Percentiles rank a stretch among this genome's conserved stretches.
phyloP scores from a whole-genome alignment of 2,329 filamentous ascomycete genomes.

The Fusarium fujikuroi region DNA sequence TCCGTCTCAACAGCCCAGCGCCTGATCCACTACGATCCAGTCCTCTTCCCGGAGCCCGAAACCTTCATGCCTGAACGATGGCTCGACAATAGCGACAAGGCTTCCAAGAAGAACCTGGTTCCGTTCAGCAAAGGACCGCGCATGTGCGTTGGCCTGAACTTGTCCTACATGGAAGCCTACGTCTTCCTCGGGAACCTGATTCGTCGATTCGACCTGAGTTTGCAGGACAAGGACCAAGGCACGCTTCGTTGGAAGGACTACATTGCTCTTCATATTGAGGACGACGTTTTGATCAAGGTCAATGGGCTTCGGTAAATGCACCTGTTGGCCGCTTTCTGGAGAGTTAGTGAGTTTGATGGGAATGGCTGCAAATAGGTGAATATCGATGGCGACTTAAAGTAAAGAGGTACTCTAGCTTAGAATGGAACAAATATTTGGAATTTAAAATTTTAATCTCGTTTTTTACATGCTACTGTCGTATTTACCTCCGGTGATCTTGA shows the following conservation, averaged over 20 bases:
- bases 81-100: neutral
- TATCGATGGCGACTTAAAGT: neutral
- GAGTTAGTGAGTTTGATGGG: neutral
- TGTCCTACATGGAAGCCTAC: neutral
- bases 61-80: neutral
- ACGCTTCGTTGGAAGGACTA: neutral
- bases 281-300: neutral
- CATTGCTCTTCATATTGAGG: neutral
- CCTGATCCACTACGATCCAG: neutral
- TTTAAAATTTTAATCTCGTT: rapidly evolving
- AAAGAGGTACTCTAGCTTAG: neutral
- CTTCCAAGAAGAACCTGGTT: neutral
- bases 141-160: neutral
- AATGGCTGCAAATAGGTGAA: neutral
- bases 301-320: neutral
- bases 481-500: neutral
- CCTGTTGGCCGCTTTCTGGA: too few species aligned
- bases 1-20: neutral
- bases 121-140: neutral
- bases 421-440: neutral
- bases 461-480: neutral
- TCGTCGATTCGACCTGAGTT: neutral
- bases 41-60: neutral
- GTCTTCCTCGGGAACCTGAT: neutral
- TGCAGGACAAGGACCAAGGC: neutral